Conservation (phyloP, 176 grass and related monocot species). For the Triticum turgidum region DNA sequence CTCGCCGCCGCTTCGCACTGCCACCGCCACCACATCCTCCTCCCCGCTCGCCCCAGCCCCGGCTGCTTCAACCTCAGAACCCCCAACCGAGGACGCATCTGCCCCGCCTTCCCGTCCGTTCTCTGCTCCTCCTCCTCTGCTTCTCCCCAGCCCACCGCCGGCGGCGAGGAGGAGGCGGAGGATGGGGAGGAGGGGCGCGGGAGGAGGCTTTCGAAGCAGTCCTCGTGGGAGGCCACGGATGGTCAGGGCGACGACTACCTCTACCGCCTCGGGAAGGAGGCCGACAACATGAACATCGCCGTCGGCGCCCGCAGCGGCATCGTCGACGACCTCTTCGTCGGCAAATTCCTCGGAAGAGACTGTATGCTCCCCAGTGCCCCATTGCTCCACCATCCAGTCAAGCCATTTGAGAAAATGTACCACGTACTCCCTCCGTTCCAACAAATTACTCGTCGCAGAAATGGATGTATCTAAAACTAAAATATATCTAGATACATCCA, state of each 20-base stretch:
- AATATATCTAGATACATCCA: no score
- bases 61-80: background rate
- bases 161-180: constrained; percentile 18
- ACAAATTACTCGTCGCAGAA: no score
- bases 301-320: constrained; percentile 71
- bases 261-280: constrained; percentile 78
- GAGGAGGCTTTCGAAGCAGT: constrained; percentile 56
- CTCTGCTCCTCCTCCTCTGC: constrained; percentile 8
- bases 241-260: constrained; percentile 75
- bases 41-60: background rate
- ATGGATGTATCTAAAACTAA: no score
- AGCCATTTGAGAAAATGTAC: no score
- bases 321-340: constrained; percentile 83
- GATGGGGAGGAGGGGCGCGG: background rate
- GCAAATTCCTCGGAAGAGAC: constrained; percentile 82
- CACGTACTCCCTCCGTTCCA: no score
- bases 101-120: background rate
- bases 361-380: constrained; percentile 17
- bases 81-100: background rate
- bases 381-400: background rate
- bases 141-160: constrained; percentile 30
- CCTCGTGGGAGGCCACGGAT: constrained; percentile 78
- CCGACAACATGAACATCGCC: constrained; percentile 85
- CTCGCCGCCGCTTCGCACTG: constrained; percentile 19
- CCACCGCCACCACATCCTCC: background rate